phyloP scores from a whole-genome alignment of 1,284 basidiomycete species.

The Coniferiporia sulphurascens region DNA sequence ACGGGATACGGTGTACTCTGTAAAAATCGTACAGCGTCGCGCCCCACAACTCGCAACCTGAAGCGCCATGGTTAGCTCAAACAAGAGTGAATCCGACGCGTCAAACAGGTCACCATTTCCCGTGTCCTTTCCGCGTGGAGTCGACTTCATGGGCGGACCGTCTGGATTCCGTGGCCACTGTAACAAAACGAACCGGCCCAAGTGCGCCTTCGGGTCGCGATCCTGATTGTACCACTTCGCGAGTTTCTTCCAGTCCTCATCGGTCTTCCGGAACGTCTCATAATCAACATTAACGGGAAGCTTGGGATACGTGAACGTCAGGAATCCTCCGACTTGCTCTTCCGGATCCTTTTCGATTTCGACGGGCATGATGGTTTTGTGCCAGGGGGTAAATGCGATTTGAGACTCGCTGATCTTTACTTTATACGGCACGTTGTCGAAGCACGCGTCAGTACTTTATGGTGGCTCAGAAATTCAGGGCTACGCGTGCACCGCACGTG shows the following conservation, averaged over 20 bases:
- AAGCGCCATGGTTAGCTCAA: slow-evolving; percentile 26
- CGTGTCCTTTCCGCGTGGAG: slow-evolving; percentile 19
- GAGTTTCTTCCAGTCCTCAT: slow-evolving; percentile 12
- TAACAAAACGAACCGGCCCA: slow-evolving; percentile 26
- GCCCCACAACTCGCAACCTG: slow-evolving; percentile 33
- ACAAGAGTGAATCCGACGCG: slow-evolving; percentile 24
- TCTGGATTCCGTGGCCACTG: slow-evolving; percentile 33
- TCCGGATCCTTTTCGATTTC: slow-evolving; percentile 8
- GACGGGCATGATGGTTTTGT: not conserved
- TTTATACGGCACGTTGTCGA: not conserved
- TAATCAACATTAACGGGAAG: slow-evolving; percentile 8
- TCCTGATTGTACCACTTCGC: slow-evolving; percentile 10
- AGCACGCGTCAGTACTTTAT: not conserved
- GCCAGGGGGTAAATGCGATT: slow-evolving; percentile 15
- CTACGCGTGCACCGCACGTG: no score
- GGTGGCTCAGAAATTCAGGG: no score
- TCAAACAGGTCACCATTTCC: slow-evolving; percentile 4
- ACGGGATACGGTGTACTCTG: slow-evolving; percentile 26
- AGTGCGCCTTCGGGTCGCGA: not conserved
- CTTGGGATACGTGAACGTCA: slow-evolving; percentile 12
- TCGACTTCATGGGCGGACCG: slow-evolving; percentile 25
- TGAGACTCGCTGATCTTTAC: not conserved
- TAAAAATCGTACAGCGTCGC: slow-evolving; percentile 42
- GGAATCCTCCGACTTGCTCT: slow-evolving; percentile 1
- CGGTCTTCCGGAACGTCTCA: slow-evolving; percentile 16